Evolutionary conservation across 352 stramenopile genomes (phyloP), one percentile per base, ranked within the genome.

Genomic region (Stramenopiles sp.): DNA sequence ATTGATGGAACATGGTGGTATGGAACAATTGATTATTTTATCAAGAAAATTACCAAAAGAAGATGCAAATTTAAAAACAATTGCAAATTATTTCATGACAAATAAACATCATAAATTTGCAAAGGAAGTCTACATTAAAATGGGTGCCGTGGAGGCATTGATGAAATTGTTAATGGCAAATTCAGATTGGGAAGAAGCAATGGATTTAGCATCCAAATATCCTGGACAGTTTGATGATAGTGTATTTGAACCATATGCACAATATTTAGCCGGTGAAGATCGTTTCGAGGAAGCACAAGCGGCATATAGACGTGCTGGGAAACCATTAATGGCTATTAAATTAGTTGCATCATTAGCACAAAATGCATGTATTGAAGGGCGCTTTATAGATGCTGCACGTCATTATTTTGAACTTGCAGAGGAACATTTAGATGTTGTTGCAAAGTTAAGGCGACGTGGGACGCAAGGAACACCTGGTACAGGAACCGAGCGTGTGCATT

Each of bases 321-420:
- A 90, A 32, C 87, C 86, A 0, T 91, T 97, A 78, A 84, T 95
- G 69, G 93, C 89, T 83, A 83, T 85, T 7, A 85, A 83, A 31
- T 80, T 97, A 78, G 86, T 97, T n/a, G 81, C 82, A 33, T 88
- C 95, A 82, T 82, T 97, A 0, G 93, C 94, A 63, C 83, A 90
- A 38, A 96, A 95, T 78, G 89, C 93, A 7, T 89, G 96, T 1
- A 81, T 78, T 1, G 91, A 96, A 81, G 82, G 83, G 20, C 86
- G 91, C 23, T 97, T 93, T 81, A 84, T 91, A 32, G 90, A 97
- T 78, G 92, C 92, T 27, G 86, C 90, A 1, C 94, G 96, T 84
- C 97, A 96, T 82, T 90, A 96, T 83, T 96, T 88, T 88, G 82
- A 92, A n/a, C 84, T 97, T 0, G 90, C 87, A 27, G 90, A 95